Base-by-base conservation (phyloP, 1,139 yeast genomes). In the Zygoascus meyerae region DNA sequence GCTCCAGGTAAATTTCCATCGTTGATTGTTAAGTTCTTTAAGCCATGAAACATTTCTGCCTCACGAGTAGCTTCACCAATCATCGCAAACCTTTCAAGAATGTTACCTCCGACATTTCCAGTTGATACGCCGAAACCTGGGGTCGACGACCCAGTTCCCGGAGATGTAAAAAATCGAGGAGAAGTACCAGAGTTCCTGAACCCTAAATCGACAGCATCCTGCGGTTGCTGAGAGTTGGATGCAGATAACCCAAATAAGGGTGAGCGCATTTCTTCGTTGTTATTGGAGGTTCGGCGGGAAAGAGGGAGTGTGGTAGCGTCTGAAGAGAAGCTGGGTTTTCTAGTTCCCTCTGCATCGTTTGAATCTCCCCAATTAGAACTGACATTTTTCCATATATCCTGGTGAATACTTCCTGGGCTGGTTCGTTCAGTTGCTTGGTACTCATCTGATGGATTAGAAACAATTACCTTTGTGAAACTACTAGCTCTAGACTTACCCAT, bases 1-100 rank as follows among this genome's bases (percentile, higher is more conserved):
- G 43, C 32, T 11, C 31, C 28, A 9, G 37, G 28, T 9, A 18
- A 14, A 18, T 33, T 37, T 18, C 44, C 30, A 11, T 31, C 48
- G 15, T 34, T 34, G 28, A 45, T 17, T 11, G 30, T 47, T 30
- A 50, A 40, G 14, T 44, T 41, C 15, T 46, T 51, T 51, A 50
- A 48, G 28, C 53, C 53, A 5, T 51, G 55, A 17, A 73, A 60
- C 37, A 79, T 62, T 58, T 85, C 94, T 35, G 83, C 76, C 52
- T 83, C 90, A 55, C 87, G 71, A 0, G 95, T 85, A 34, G 87
- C 86, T 51, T 85, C 94, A 10, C 86, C 87, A 15, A 85, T 82
- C n/a, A 79, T 69, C 6, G 86, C 72, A 60, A 85, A 84, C 63
- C 83, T 81, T 37, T 57, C 60, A 7, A 42, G 36, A n/a, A 42